Conservation (phyloP, 2,329 filamentous ascomycete species). For the Clonostachys byssicola region DNA sequence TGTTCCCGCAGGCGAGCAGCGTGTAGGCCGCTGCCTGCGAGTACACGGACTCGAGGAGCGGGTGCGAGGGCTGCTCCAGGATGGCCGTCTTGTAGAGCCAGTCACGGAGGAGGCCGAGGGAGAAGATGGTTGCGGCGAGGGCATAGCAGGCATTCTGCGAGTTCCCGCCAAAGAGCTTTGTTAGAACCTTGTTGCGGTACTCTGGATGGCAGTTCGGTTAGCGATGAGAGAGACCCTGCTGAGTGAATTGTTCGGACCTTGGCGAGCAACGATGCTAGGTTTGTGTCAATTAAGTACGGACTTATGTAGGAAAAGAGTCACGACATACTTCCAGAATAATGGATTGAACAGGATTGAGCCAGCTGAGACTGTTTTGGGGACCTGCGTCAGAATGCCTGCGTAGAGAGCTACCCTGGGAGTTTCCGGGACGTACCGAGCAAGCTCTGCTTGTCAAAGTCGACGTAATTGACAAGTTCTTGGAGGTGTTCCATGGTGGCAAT, state of each 20-base stretch:
- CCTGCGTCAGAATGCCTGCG: not conserved
- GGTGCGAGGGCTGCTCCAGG: slow-evolving; percentile 69
- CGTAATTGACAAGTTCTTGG: slow-evolving; percentile 52
- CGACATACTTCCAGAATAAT: slow-evolving; percentile 96
- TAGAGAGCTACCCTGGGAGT: not conserved
- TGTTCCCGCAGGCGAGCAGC: slow-evolving; percentile 72
- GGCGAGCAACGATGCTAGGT: slow-evolving; percentile 74
- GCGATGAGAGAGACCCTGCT: not conserved
- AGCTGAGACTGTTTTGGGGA: slow-evolving; percentile 62
- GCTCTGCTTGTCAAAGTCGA: slow-evolving; percentile 65
- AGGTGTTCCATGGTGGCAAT: slow-evolving; percentile 5
- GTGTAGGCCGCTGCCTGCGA: slow-evolving; percentile 62
- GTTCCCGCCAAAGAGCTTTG: slow-evolving; percentile 78
- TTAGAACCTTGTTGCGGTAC: slow-evolving; percentile 86
- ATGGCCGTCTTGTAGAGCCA: slow-evolving; percentile 83
- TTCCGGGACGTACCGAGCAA: slow-evolving; percentile 51
- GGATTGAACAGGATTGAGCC: slow-evolving; percentile 89
- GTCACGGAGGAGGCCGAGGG: slow-evolving; percentile 84
- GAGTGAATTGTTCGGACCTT: slow-evolving; percentile 48
- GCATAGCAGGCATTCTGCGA: slow-evolving; percentile 81
- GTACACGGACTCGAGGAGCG: slow-evolving; percentile 58
- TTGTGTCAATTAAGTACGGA: not conserved
- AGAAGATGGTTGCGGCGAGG: slow-evolving; percentile 86
- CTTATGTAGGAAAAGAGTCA: too few species aligned
- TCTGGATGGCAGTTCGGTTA: slow-evolving; percentile 46